These are phyloP conservation scores for Paradendryphiella salina DNA, from an alignment of 2,329 filamentous ascomycete species.

Conservation along the genomic window DNA sequence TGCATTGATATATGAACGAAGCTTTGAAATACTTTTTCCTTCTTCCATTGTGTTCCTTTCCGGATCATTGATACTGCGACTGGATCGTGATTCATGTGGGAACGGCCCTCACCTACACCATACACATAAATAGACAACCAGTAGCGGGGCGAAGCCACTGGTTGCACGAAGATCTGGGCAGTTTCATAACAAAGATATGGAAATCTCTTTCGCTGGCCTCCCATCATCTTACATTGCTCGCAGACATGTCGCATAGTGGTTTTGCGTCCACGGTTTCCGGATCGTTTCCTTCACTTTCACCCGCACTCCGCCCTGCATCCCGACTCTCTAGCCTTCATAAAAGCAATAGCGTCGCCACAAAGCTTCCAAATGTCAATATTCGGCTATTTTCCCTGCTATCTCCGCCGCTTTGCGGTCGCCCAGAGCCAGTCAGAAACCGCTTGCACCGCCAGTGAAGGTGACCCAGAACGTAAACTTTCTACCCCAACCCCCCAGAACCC, in stretches of 20 bases:
- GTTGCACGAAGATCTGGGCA: no score
- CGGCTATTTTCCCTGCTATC: background rate
- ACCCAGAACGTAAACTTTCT: background rate
- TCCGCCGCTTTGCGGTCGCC: background rate
- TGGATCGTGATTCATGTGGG: background rate
- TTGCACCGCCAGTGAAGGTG: constrained; percentile 4
- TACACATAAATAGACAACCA: background rate
- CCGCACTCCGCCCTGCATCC: background rate
- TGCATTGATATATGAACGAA: background rate
- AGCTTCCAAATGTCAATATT: background rate
- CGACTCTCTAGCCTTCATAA: background rate
- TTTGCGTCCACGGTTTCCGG: background rate
- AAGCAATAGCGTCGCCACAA: background rate
- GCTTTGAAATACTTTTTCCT: background rate
- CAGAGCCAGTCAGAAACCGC: background rate
- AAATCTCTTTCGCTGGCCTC: no score
- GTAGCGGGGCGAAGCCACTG: background rate
- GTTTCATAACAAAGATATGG: background rate
- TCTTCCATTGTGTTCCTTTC: background rate
- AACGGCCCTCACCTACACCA: background rate
- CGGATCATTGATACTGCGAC: background rate
- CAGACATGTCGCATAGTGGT: background rate
- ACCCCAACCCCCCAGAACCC: background rate
- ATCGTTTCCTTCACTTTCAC: background rate
- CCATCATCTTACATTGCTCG: background rate